Evolutionary conservation across 345 rosid genomes (phyloP), one percentile per base, ranked within the genome.

Genomic region (Rhizophora apiculata): DNA sequence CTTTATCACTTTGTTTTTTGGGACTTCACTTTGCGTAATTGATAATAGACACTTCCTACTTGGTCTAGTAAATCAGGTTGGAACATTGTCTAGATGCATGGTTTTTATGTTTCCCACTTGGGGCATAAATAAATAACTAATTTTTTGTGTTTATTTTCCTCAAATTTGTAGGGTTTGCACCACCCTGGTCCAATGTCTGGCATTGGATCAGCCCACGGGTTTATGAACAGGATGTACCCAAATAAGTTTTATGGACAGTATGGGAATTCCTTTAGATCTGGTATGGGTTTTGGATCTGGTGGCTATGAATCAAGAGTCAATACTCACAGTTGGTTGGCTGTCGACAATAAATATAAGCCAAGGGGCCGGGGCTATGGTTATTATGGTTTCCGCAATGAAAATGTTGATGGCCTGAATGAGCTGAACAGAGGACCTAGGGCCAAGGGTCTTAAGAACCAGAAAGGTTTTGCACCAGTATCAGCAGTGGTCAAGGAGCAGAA

Each of bases 341-440:
- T 36, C 13, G 63, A 68, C 34, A n/a, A 19, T 49, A 68, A 68
- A 43, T 57, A 34, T 39, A 68, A 57, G 24, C 60, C 32, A 22
- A 56, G 34, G 32, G 71, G 53, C 34, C 60, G 53, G 21, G 71
- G 71, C 52, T 31, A 55, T 56, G 71, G 63, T n/a, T 55, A 34
- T 19, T 68, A 22, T 22, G 59, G 59, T 55, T 21, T n/a, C 59
- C 59, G 59, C 59, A 55, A 55, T 55, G 59, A 55, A 26, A 55
- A 55, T 55, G 59, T 55, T 9, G 59, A 55, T 55, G 59, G 58
- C 58, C 4, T 54, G 58, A 54, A 54, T 5, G 58, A 54, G 58
- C 58, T 54, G 26, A 54, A 54, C 24, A 54, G 58, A 54, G 58
- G 58, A 20, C 58, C 58, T 21, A 54, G 58, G 58, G 58, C 58